Evolutionary conservation across 1,139 yeast genomes (phyloP).

Genomic region (Pichia sp.): DNA sequence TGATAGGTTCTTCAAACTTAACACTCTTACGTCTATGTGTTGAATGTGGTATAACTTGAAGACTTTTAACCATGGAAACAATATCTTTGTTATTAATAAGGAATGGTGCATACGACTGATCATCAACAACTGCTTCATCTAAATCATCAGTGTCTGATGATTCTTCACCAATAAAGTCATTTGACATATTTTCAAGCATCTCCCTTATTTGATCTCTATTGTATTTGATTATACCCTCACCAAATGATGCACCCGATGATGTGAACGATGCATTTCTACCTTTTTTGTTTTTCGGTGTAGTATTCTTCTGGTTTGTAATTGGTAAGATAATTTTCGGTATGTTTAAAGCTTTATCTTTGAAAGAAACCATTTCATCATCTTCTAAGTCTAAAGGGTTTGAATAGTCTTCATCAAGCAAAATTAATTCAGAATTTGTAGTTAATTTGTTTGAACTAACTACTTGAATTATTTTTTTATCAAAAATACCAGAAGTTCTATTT

Average conservation of each 20-base stretch:
- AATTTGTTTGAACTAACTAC: conserved; percentile 12
- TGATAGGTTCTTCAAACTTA: conserved; percentile 19
- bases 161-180: conserved; percentile 13
- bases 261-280: conserved; percentile 25
- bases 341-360: background rate
- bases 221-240: conserved; percentile 30
- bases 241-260: conserved; percentile 30
- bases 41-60: conserved; percentile 17
- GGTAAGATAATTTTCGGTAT: conserved; percentile 14
- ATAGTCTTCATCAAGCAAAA: conserved; percentile 15
- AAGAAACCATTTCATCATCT: conserved; percentile 13
- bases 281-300: background rate
- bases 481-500: conserved; percentile 12
- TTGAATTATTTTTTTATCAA: conserved; percentile 19
- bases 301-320: background rate
- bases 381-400: conserved; percentile 17
- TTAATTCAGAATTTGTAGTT: conserved; percentile 3
- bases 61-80: conserved; percentile 9
- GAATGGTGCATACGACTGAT: conserved; percentile 1
- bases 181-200: conserved; percentile 24
- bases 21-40: conserved; percentile 27
- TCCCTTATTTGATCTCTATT: conserved; percentile 28
- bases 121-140: conserved; percentile 10
- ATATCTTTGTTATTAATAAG: conserved; percentile 1
- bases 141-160: conserved; percentile 14